Evolutionary conservation across 73 alveolate species (phyloP).

Genomic region (Stentor coeruleus): DNA sequence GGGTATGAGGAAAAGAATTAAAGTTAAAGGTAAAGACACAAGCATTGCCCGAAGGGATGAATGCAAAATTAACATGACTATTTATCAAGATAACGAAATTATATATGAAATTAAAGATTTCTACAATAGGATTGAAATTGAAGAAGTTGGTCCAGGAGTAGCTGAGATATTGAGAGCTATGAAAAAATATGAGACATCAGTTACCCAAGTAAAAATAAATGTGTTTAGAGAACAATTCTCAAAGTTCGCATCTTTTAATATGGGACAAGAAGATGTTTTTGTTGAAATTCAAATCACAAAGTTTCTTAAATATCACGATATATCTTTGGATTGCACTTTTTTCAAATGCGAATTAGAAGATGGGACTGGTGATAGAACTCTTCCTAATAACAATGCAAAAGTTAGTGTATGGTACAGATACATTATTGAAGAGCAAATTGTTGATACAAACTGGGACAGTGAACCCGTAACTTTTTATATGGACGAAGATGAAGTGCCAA

Average conservation of each 20-base stretch:
- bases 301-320: not conserved
- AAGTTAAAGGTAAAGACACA: not conserved
- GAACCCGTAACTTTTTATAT: not conserved
- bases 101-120: not conserved
- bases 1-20: not conserved
- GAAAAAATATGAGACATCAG: not conserved
- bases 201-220: not conserved
- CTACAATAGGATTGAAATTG: not conserved
- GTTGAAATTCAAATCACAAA: not conserved
- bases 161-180: not conserved
- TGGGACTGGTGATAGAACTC: conserved; percentile 8
- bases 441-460: not conserved
- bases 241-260: not conserved
- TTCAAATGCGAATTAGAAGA: not conserved
- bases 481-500: conserved; percentile 9
- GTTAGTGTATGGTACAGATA: not conserved
- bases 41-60: not conserved
- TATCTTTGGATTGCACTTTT: not conserved
- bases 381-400: not conserved
- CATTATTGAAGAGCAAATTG: not conserved
- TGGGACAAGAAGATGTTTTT: not conserved
- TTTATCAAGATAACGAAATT: not conserved
- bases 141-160: not conserved
- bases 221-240: not conserved
- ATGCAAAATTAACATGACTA: not conserved